Evolutionary conservation across 208 protist species (phyloP).

Genomic region (Endotrypanum monterogeii): DNA sequence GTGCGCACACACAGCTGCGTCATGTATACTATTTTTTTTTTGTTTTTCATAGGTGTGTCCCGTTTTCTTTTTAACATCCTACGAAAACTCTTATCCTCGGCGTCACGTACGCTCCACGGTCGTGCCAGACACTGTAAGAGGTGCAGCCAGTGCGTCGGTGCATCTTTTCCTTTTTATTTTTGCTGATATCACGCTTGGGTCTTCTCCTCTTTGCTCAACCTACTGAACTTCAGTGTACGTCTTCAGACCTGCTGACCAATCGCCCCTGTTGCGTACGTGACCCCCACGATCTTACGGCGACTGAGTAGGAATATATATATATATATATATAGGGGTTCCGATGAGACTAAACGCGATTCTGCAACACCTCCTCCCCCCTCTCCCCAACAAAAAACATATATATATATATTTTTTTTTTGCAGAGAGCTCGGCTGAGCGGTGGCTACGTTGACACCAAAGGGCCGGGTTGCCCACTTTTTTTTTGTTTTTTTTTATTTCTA

Average conservation of each 20-base stretch:
- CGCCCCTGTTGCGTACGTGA: too few relatives aligned
- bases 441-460: background rate
- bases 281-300: too few relatives aligned
- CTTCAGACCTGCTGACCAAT: background rate
- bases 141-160: background rate
- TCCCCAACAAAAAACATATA: too few relatives aligned
- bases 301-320: too few relatives aligned
- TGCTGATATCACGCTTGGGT: background rate
- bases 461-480: background rate
- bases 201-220: background rate
- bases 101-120: background rate
- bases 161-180: background rate
- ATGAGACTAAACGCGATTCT: too few relatives aligned
- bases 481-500: background rate
- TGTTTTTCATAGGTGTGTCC: background rate
- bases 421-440: too few relatives aligned
- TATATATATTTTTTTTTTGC: too few relatives aligned
- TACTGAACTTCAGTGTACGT: background rate
- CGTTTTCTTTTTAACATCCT: background rate
- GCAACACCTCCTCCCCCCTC: too few relatives aligned
- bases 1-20: background rate
- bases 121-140: background rate
- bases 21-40: conserved; percentile 1
- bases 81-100: background rate
- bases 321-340: too few relatives aligned